Conservation (phyloP, 306 rosid species). For the Prunus armeniaca region DNA sequence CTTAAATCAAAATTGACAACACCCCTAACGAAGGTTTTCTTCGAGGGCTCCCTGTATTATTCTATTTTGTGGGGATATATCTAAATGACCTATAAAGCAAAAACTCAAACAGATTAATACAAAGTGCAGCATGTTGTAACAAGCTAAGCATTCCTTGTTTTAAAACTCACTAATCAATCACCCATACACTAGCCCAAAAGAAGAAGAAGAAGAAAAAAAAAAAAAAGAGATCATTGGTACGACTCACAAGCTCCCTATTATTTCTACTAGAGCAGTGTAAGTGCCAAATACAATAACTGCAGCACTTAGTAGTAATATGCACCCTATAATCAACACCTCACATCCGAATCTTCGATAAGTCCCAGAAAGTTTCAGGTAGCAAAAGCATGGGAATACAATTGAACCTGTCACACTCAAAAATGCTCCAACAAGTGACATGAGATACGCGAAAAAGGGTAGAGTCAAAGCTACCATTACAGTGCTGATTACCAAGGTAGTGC, state of each 20-base stretch:
- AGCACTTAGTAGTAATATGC: constrained; percentile 34
- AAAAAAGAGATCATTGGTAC: background rate
- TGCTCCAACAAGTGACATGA: constrained; percentile 77
- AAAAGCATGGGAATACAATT: constrained; percentile 60
- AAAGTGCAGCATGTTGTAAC: background rate
- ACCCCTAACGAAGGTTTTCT: too few relatives aligned
- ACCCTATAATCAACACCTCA: constrained; percentile 33
- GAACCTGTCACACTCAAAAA: constrained; percentile 57
- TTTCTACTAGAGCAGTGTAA: constrained; percentile 44
- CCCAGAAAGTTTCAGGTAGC: constrained; percentile 63
- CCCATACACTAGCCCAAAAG: background rate
- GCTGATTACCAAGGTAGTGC: constrained; percentile 48
- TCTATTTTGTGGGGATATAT: too few relatives aligned
- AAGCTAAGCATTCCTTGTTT: background rate
- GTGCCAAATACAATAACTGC: constrained; percentile 46
- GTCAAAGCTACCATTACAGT: constrained; percentile 44
- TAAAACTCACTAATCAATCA: background rate
- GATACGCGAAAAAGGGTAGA: constrained; percentile 54
- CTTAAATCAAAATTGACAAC: too few relatives aligned
- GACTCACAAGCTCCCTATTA: constrained; percentile 29
- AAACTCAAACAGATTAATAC: background rate
- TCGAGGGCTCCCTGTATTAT: too few relatives aligned
- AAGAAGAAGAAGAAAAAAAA: background rate
- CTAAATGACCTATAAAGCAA: too few relatives aligned
- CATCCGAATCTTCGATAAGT: constrained; percentile 21